Conservation (phyloP, 1,284 basidiomycete species). For the Agroathelia rolfsii region DNA sequence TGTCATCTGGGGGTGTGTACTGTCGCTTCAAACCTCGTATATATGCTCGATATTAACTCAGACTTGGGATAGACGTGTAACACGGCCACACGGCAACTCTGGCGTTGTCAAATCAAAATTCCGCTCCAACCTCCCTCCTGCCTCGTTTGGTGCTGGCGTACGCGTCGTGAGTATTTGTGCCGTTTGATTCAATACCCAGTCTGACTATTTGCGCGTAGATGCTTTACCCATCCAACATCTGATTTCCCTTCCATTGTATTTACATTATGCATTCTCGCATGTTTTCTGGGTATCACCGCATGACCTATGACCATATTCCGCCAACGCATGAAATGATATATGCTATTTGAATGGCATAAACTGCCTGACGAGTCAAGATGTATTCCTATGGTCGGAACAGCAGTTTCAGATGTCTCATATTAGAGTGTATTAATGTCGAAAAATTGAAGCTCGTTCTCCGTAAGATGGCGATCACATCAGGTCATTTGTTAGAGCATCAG, state of each 20-base stretch:
- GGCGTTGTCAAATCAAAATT: conserved; percentile 99
- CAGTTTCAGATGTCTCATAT: too few species aligned
- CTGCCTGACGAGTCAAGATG: too few species aligned
- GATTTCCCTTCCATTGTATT: conserved; percentile 22
- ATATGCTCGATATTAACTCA: conserved; percentile 1
- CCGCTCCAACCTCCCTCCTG: conserved; percentile 91
- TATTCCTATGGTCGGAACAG: too few species aligned
- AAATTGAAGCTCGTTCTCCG: too few species aligned
- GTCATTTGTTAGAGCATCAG: too few species aligned
- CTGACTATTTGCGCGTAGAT: conserved; percentile 24
- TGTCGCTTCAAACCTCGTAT: neutral
- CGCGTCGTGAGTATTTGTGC: conserved; percentile 65
- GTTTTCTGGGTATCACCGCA: too few species aligned
- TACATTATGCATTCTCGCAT: too few species aligned
- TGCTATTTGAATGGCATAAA: too few species aligned
- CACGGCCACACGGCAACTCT: conserved; percentile 88
- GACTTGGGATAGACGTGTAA: conserved; percentile 61
- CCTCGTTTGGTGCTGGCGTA: conserved; percentile 90
- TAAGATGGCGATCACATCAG: too few species aligned
- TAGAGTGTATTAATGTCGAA: too few species aligned
- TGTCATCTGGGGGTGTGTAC: conserved; percentile 88
- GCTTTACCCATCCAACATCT: conserved; percentile 46
- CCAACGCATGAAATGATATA: too few species aligned
- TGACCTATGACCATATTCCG: too few species aligned
- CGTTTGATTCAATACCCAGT: conserved; percentile 1